phyloP scores from a whole-genome alignment of 495 filamentous ascomycete genomes.

The Daldinia vernicosa region DNA sequence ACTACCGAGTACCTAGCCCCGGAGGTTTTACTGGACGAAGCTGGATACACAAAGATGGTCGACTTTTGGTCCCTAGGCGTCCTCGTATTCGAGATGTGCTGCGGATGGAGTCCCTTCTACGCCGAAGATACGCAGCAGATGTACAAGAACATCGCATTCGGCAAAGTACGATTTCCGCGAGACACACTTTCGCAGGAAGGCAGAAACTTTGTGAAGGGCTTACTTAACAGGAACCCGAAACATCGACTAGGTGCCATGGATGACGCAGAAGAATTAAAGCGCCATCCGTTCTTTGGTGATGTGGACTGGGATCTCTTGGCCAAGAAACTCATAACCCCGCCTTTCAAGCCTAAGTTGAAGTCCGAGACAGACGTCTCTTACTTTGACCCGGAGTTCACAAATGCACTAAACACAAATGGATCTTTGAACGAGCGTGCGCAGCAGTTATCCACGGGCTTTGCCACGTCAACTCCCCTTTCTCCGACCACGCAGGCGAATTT shows the following conservation, averaged over 20 bases:
- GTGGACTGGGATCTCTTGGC: slow-evolving; percentile 88
- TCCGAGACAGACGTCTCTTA: slow-evolving; percentile 95
- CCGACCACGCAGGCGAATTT: slow-evolving; percentile 98
- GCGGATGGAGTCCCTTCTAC: slow-evolving; percentile 98
- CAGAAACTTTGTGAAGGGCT: slow-evolving; percentile 95
- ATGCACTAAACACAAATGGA: slow-evolving; percentile 81
- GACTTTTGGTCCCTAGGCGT: slow-evolving; percentile 99
- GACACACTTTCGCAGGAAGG: slow-evolving; percentile 94
- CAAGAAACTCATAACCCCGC: slow-evolving; percentile 92
- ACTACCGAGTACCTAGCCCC: slow-evolving; percentile 98
- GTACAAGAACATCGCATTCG: slow-evolving; percentile 99
- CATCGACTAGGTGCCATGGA: slow-evolving; percentile 90
- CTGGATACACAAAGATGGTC: slow-evolving; percentile 99
- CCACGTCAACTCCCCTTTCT: slow-evolving; percentile 87
- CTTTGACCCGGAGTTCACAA: slow-evolving; percentile 98
- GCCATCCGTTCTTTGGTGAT: slow-evolving; percentile 92
- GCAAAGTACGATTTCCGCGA: slow-evolving; percentile 94
- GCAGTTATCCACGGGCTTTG: slow-evolving; percentile 75
- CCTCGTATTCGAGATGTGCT: slow-evolving; percentile 99
- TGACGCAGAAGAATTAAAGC: slow-evolving; percentile 94
- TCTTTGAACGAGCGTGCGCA: slow-evolving; percentile 91
- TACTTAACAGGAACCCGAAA: slow-evolving; percentile 96
- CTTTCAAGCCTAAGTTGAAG: slow-evolving; percentile 97
- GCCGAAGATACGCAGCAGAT: slow-evolving; percentile 99
- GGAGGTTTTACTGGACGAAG: slow-evolving; percentile 93